Percentiles rank a stretch among this genome's conserved stretches.
Conservation (phyloP, 148 eudicot species). For the Rhododendron vialii region DNA sequence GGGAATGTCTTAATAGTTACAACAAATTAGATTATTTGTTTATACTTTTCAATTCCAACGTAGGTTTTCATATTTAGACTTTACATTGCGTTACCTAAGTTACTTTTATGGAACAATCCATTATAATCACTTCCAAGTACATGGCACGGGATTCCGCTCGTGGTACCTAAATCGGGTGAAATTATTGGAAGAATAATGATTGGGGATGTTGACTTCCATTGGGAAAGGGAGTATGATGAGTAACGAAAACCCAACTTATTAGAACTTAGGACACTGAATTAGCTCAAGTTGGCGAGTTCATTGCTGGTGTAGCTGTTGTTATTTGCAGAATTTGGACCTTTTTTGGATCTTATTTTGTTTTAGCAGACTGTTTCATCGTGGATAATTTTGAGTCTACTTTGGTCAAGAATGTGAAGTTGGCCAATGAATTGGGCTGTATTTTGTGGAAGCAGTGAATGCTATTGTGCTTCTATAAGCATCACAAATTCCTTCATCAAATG, state of each 20-base stretch:
- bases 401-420: not conserved
- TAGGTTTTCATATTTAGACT: not conserved
- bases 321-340: not conserved
- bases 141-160: not conserved
- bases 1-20: not conserved
- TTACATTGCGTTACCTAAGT: not conserved
- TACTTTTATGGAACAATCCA: too few species aligned
- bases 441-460: not conserved
- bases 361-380: not conserved
- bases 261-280: not conserved
- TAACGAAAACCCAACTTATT: not conserved
- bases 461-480: not conserved
- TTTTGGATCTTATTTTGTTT: not conserved
- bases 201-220: not conserved
- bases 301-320: not conserved
- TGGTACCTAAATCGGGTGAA: not conserved
- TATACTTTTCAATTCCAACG: not conserved
- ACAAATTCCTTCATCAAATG: not conserved
- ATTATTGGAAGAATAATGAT: not conserved
- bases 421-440: not conserved
- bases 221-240: not conserved
- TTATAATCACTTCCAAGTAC: not conserved
- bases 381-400: not conserved
- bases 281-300: not conserved
- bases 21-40: not conserved